A percentile compares a stretch with the other conserved stretches of the same genome.
Conservation (phyloP, 2,329 filamentous ascomycete genomes). For the Balansia obtecta region DNA sequence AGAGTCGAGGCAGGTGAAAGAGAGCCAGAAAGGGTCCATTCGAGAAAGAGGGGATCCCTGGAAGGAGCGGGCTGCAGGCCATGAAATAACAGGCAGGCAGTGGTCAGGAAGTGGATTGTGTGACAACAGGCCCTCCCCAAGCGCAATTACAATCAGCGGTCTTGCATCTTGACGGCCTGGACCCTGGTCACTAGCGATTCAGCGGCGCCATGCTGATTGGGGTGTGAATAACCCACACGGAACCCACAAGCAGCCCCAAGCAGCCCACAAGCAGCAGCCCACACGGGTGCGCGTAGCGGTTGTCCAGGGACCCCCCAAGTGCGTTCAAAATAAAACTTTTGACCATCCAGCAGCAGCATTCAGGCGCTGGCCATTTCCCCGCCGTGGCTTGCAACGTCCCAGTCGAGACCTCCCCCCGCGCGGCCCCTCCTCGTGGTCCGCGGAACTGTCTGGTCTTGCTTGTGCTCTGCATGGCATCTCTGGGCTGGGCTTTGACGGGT, state of each 20-base stretch:
- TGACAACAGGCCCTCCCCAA: slow-evolving; percentile 2
- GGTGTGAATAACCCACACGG: neutral
- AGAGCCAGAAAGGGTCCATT: slow-evolving; percentile 5
- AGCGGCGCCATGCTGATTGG: slow-evolving; percentile 6
- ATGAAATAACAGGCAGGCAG: neutral
- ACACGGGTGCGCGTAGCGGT: neutral
- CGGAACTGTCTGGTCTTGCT: neutral
- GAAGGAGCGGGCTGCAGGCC: slow-evolving; percentile 3
- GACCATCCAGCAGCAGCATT: too few species aligned
- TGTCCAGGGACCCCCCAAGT: neutral
- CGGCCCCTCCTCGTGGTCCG: neutral
- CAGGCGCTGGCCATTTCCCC: too few species aligned
- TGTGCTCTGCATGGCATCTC: neutral
- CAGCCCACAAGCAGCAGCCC: too few species aligned
- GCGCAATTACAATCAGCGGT: slow-evolving; percentile 3
- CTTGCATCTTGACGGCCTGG: slow-evolving; percentile 1
- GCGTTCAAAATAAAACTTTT: too few species aligned
- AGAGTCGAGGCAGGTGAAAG: neutral
- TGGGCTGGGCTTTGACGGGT: neutral
- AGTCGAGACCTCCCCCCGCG: too few species aligned
- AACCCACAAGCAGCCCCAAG: too few species aligned
- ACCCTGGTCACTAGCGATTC: slow-evolving; percentile 6
- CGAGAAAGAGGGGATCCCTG: slow-evolving; percentile 4
- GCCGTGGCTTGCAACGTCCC: too few species aligned
- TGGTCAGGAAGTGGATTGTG: neutral